phyloP scores from a whole-genome alignment of 2,329 filamentous ascomycete species.

The Colletotrichum melonis region DNA sequence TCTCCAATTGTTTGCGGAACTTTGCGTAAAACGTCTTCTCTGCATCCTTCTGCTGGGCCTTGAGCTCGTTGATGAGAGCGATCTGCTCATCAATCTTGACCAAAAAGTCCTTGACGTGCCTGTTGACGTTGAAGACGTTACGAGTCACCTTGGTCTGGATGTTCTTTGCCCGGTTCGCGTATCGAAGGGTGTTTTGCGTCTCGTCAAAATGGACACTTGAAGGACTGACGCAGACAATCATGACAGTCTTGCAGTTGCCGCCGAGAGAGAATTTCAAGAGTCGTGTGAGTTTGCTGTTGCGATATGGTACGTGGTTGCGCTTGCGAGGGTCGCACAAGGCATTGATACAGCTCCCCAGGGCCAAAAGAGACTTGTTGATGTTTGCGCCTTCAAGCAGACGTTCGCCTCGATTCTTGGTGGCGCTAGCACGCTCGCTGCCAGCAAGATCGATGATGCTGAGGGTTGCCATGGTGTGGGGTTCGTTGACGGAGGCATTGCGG shows the following conservation, averaged over 20 bases:
- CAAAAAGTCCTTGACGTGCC: conserved; percentile 98
- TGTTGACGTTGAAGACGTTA: conserved; percentile 98
- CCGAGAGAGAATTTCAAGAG: conserved; percentile 96
- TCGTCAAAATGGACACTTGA: conserved; percentile 98
- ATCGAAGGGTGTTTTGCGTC: conserved; percentile 96
- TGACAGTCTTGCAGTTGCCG: conserved; percentile 98
- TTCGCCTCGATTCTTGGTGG: conserved; percentile 95
- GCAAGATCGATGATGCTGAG: conserved; percentile 98
- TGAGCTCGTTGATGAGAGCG: conserved; percentile 94
- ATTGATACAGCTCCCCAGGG: conserved; percentile 97
- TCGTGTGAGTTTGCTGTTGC: conserved; percentile 96
- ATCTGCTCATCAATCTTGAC: conserved; percentile 99
- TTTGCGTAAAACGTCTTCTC: conserved; percentile 86
- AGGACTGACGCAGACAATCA: conserved; percentile 98
- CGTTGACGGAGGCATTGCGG: conserved; percentile 89
- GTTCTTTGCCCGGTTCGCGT: conserved; percentile 98
- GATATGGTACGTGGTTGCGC: conserved; percentile 93
- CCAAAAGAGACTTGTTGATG: conserved; percentile 98
- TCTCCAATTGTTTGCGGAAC: conserved; percentile 90
- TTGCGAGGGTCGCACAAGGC: conserved; percentile 94
- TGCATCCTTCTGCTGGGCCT: conserved; percentile 90
- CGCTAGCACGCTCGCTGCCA: conserved; percentile 94
- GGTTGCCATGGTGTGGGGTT: conserved; percentile 98
- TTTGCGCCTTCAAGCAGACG: conserved; percentile 93
- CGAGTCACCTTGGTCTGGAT: conserved; percentile 99